Conservation (phyloP, 164 flowering plant genomes). For the Echeveria elegans region DNA sequence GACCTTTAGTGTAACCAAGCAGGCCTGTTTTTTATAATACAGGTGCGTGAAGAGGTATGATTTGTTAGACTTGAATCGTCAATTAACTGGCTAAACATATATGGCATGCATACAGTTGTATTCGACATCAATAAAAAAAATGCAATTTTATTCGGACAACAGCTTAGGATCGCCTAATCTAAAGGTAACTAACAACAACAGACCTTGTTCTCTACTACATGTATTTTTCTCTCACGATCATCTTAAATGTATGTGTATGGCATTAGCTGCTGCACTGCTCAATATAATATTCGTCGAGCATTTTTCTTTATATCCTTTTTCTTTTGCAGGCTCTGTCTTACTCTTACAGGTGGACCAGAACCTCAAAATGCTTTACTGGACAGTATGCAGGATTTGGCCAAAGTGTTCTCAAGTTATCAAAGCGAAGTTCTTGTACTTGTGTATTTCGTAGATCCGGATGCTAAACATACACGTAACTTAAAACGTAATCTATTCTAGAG, state of each 20-base stretch:
- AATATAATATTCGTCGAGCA: neutral
- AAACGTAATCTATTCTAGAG: neutral
- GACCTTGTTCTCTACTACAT: neutral
- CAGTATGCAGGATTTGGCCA: conserved; percentile 62
- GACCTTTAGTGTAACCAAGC: too few relatives aligned
- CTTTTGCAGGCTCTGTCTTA: conserved; percentile 35
- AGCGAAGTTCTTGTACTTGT: conserved; percentile 79
- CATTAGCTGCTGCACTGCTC: neutral
- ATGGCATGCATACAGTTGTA: too few relatives aligned
- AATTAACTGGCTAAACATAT: too few relatives aligned
- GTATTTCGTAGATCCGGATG: neutral
- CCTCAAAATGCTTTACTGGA: conserved; percentile 50
- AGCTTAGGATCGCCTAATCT: too few relatives aligned
- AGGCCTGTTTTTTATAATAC: too few relatives aligned
- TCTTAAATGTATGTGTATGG: too few relatives aligned
- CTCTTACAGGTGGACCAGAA: conserved; percentile 75
- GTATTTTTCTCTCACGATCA: too few relatives aligned
- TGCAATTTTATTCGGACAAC: too few relatives aligned
- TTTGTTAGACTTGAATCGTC: too few relatives aligned
- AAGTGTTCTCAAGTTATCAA: conserved; percentile 50
- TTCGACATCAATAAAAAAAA: too few relatives aligned
- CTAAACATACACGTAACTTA: neutral
- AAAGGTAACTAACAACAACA: neutral
- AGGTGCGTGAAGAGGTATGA: too few relatives aligned
- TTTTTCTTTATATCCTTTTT: neutral